Evolutionary conservation across 257 asterid genomes (phyloP), one percentile per base, ranked within the genome.

Genomic region (Nemophila menziesii): DNA sequence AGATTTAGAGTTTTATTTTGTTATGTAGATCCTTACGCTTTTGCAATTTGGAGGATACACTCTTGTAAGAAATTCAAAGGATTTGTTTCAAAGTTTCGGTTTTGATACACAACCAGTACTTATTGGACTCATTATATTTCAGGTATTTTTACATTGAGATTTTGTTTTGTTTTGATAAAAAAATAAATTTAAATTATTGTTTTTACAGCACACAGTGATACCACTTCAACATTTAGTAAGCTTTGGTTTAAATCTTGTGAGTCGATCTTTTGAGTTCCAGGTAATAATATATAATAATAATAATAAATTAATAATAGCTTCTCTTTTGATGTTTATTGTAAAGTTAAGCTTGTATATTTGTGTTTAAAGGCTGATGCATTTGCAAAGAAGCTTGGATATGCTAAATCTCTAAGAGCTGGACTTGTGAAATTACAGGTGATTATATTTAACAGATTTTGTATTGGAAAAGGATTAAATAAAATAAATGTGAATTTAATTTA

Each of bases 181-280:
- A 2, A n/a, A 5, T n/a, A n/a, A 1, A 22, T n/a, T 22, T 24
- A 14, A 22, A n/a, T 46, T 23, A 21, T 47, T 12, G 20, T 48
- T 23, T 17, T 46, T 73, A 78, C 86, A 90, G 96, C 96, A 90
- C 59, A 79, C 96, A 7, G 99, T 85, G 72, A 90, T 68, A 46
- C 99, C 99, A 48, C 72, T 85, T 37, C 96, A 90, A 62, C 96
- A 90, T 67, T 63, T 90, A 22, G 89, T 90, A 51, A 81, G 80
- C 81, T 74, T 90, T 23, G 70, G 70, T 38, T 83, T 90, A 33
- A 90, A 90, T 70, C 93, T 90, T 46, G 94, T 86, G 5, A 81
- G 96, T 86, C 80, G 96, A 33, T 72, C 93, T 5, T 85, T 81
- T 57, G 99, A 90, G 78, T 90, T 90, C 64, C 99, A 85, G 99